Evolutionary conservation across 2,329 filamentous ascomycete genomes (phyloP).

Genomic region (Sphaerostilbella broomeana): DNA sequence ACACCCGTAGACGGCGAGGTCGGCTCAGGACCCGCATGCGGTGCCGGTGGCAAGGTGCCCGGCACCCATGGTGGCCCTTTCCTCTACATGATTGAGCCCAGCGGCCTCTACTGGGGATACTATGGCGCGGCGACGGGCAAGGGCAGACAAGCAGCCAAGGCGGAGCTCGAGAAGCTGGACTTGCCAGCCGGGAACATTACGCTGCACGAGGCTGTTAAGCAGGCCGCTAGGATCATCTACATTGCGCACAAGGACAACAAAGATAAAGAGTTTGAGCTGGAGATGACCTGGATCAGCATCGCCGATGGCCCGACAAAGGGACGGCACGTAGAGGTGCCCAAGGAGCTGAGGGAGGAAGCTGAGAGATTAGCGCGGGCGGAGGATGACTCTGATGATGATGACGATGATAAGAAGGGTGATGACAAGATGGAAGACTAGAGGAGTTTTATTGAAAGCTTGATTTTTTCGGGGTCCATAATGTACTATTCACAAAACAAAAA

Average conservation of each 20-base stretch:
- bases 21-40: conserved; percentile 68
- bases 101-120: conserved; percentile 97
- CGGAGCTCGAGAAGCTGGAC: conserved; percentile 96
- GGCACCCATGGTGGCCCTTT: conserved; percentile 80
- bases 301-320: conserved; percentile 84
- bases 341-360: conserved; percentile 83
- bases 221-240: conserved; percentile 95
- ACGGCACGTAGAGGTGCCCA: conserved; percentile 86
- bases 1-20: conserved; percentile 85
- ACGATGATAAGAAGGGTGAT: conserved; percentile 57
- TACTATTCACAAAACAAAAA: conserved; percentile 29
- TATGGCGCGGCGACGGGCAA: conserved; percentile 97
- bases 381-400: conserved; percentile 80
- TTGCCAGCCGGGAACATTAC: conserved; percentile 70
- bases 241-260: conserved; percentile 98
- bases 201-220: conserved; percentile 83
- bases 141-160: conserved; percentile 92
- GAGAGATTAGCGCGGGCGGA: conserved; percentile 88
- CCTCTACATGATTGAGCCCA: conserved; percentile 98
- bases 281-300: conserved; percentile 97
- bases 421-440: conserved; percentile 83
- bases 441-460: conserved; percentile 9
- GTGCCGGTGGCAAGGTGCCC: conserved; percentile 73
- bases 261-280: conserved; percentile 98
- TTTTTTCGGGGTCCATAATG: conserved; percentile 19